Base-by-base conservation (phyloP, 768 basidiomycete species). In the Asterophora parasitica region DNA sequence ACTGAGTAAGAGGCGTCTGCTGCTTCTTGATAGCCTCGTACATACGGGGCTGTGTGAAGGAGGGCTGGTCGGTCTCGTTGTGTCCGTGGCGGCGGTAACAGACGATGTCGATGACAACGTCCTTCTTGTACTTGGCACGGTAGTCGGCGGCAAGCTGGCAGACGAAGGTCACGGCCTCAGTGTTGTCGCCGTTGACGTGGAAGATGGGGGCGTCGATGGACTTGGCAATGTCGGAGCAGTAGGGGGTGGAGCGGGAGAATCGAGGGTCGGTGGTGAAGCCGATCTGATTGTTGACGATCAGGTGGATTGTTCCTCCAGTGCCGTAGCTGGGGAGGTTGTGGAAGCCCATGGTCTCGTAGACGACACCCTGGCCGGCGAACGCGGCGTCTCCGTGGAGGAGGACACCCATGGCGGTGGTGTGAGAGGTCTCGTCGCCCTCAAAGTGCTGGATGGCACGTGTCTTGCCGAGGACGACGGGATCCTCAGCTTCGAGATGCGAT, bases 31-130 rank as follows among this genome's bases (percentile, higher is more conserved):
- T 96, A 26, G 93, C 91, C 66, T 92, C 79, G 76, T 99, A 99
- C 96, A 98, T 99, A 54, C 90, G 79, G 6, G 96, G 96, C 66
- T 99, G 96, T 8, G 96, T 98, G 75, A 99, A 99, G 66, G 82
- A 88, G 19, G 96, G 96, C 66, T 99, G 96, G 63, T 99, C 96
- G 8, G 93, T 97, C 69, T 99, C 96, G 67, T 99, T 99, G 72
- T 99, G 96, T n/a, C 96, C 96, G 63, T 98, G 83, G 46, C 93
- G 92, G 54, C 96, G 89, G 74, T 97, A 99, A 72, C 96, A 99
- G 48, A 99, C 94, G 48, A 99, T 92, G 67, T 99, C 95, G 52
- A 99, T 72, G 60, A 99, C 95, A 53, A 99, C 95, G 64, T 99
- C 96, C 74, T 90, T 94, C 79, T 95, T 96, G 79, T 85, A 99